These are phyloP conservation scores for Cenchrus americanus DNA, from an alignment of 176 grass and related monocot genomes.

Conservation along the genomic window DNA sequence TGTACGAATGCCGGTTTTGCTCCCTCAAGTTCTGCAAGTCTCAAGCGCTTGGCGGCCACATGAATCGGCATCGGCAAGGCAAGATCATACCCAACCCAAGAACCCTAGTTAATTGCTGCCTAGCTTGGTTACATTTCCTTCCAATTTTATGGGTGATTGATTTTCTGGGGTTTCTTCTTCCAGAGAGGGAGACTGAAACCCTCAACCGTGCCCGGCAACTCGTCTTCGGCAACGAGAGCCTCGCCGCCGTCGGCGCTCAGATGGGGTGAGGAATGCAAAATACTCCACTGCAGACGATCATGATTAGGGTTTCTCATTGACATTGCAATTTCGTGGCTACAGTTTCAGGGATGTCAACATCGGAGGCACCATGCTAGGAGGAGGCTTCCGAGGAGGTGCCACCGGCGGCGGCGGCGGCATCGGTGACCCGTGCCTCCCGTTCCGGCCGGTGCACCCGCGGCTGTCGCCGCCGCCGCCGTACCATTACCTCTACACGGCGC, in stretches of 20 bases:
- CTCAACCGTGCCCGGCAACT: constrained; percentile 96
- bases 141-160: neutral
- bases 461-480: constrained; percentile 54
- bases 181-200: constrained; percentile 98
- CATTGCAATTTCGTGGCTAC: constrained; percentile 23
- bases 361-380: constrained; percentile 48
- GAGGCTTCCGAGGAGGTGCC: constrained; percentile 46
- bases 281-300: neutral
- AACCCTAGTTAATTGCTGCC: neutral
- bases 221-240: constrained; percentile 89
- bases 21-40: constrained; percentile 97
- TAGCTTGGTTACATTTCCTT: constrained; percentile 12
- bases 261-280: constrained; percentile 52
- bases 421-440: constrained; percentile 55
- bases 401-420: neutral
- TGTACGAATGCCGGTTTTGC: constrained; percentile 95
- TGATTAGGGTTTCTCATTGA: constrained; percentile 52
- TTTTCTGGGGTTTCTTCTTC: constrained; percentile 4
- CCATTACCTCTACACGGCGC: constrained; percentile 56
- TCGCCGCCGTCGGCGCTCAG: constrained; percentile 51
- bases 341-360: constrained; percentile 77
- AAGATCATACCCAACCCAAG: constrained; percentile 33
- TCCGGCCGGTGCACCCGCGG: constrained; percentile 60
- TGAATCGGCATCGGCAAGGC: constrained; percentile 98
- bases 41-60: constrained; percentile 97